Base-by-base conservation (phyloP, 306 rosid species). In the Prunus dulcis region DNA sequence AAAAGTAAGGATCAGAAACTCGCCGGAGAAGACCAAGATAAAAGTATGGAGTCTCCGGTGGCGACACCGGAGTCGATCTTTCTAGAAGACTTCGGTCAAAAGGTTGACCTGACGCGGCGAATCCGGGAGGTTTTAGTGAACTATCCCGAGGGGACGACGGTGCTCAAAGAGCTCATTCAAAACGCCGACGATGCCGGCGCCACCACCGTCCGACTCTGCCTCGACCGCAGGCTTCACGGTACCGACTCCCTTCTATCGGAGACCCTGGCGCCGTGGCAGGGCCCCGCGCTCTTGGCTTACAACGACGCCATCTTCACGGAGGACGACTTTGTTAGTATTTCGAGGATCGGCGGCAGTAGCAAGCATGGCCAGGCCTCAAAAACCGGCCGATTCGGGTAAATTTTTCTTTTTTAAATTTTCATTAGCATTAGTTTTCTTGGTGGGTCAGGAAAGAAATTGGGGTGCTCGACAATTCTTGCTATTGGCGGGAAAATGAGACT, bases 161-260 rank as follows among this genome's bases (percentile, higher is more conserved):
- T 92, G 67, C 89, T 94, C 75, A 94, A 94, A 86, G 98, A 94
- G 88, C 87, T 94, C 66, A 81, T 94, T 25, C 97, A 94, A 85
- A 94, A 94, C 91, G 98, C 98, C 47, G 98, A 94, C 38, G 98
- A 94, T 67, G 98, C 98, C n/a, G 98, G 97, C 67, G 97, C 98
- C 57, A 92, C 96, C 80, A 77, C 78, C 68, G 92, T 94, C 4
- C 80, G 92, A 30, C 91, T 94, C 60, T 94, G 98, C 75, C 91
- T 94, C 27, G 98, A 94, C 83, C 91, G 88, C 41, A 84, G 98
- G 28, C 69, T 76, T 71, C 98, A 94, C 47, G 84, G 82, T 65
- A 47, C 79, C 9, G 86, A 77, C 14, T 89, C 96, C 0, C 78
- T 94, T 32, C 82, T 94, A 11, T 87, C 98, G 2, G 72, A 57